Conservation (phyloP, 768 basidiomycete species). For the Mycena albidolilacea region DNA sequence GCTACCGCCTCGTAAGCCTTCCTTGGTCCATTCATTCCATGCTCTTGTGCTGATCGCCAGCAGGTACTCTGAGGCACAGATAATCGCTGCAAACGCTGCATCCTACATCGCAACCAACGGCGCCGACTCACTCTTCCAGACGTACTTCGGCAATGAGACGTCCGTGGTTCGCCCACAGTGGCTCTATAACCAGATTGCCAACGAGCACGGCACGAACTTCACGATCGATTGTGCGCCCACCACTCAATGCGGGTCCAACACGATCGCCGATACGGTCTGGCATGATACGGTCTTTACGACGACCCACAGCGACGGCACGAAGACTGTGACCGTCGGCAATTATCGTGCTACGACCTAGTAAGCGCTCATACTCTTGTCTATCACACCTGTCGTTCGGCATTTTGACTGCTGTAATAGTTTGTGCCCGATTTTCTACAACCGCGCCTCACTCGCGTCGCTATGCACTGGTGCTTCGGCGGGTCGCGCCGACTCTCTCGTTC, state of each 20-base stretch:
- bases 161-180: not conserved
- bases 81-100: not conserved
- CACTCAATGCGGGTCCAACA: not conserved
- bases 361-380: not conserved
- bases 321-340: too few relatives aligned
- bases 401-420: not conserved
- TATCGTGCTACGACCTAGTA: too few relatives aligned
- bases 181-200: slow-evolving; percentile 3
- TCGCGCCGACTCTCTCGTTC: not conserved
- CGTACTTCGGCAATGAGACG: not conserved
- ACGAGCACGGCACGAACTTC: not conserved
- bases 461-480: too few relatives aligned
- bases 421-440: slow-evolving; percentile 2
- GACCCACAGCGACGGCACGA: too few relatives aligned
- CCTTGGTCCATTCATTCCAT: too few relatives aligned
- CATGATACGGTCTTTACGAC: too few relatives aligned
- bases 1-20: too few relatives aligned
- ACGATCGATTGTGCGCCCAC: not conserved
- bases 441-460: too few relatives aligned
- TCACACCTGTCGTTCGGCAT: not conserved
- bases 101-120: not conserved
- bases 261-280: too few relatives aligned
- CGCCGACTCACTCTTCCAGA: not conserved
- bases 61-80: too few relatives aligned
- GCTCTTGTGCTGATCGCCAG: too few relatives aligned